Evolutionary conservation across 2,329 filamentous ascomycete genomes (phyloP), one percentile per base, ranked within the genome.

Genomic region (Cryphonectria japonica): DNA sequence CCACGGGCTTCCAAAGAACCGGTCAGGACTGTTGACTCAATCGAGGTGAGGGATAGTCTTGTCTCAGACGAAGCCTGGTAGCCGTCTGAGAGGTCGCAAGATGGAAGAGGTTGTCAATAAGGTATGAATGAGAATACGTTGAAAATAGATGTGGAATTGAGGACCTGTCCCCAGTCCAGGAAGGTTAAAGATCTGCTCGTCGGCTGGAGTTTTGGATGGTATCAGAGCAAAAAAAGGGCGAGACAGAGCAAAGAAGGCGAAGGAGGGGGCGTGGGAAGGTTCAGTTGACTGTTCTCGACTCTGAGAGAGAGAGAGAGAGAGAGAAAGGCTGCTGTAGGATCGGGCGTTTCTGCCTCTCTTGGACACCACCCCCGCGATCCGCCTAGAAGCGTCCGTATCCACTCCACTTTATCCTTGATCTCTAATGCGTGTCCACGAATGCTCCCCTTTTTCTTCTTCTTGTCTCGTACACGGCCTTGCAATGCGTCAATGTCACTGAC

Each of bases 131-230:
- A 39, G 60, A 62, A 67, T 34, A 61, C 67, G 60, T 61, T 69
- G 26, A 43, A 59, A 61, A 57, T 70, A 68, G 65, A n/a, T 29
- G 57, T 26, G 66, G 66, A 54, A 61, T 46, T 65, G 71, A 73
- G 71, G 71, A 73, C 71, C 71, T 69, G 71, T 73, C 71, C 71
- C 66, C 71, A 69, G 66, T 67, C 67, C 59, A 54, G 71, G 65
- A 73, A 71, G 50, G 71, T 69, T 63, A 73, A 61, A 67, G 63
- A 73, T 73, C 63, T 73, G 69, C 71, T 71, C 60, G 50, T 69
- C 46, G 69, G 66, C 66, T 71, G 60, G 62, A 67, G 69, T 52
- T 69, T 69, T 59, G 57, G 64, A n/a, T 34, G 19, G 19, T 60
- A 43, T 43, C 62, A 62, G 41, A 71, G 66, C 62, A 14, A 29